A percentile compares a stretch with the other conserved stretches of the same genome.
phyloP scores from a whole-genome alignment of 179 eudicot species.

The Beta lomatogona region DNA sequence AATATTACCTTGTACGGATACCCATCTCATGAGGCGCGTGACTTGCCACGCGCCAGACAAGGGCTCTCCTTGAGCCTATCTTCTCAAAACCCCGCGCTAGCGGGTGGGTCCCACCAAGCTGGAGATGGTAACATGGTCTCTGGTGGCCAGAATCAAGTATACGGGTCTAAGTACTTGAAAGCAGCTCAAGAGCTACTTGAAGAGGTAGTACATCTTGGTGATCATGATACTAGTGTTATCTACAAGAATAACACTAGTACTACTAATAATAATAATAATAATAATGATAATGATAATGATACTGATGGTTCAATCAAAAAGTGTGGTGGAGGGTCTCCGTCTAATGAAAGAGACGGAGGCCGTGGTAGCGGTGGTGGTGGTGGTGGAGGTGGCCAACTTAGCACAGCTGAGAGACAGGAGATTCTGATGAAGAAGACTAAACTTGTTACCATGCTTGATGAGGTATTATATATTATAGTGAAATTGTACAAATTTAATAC shows the following conservation, averaged over 20 bases:
- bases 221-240: constrained; percentile 10
- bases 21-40: constrained; percentile 47
- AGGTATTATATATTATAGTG: constrained; percentile 36
- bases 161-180: constrained; percentile 68
- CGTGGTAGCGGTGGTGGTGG: constrained; percentile 15
- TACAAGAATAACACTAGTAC: no score
- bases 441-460: constrained; percentile 72
- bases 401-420: constrained; percentile 68
- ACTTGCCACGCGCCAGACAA: constrained; percentile 44
- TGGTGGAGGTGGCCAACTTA: constrained; percentile 39
- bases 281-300: not conserved
- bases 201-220: constrained; percentile 65
- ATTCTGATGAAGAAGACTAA: constrained; percentile 78
- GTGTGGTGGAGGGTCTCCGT: not conserved
- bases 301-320: constrained; percentile 29
- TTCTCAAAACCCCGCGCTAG: constrained; percentile 38
- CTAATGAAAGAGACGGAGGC: constrained; percentile 9
- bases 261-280: not conserved
- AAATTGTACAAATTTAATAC: not conserved
- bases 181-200: constrained; percentile 73
- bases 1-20: constrained; percentile 39
- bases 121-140: constrained; percentile 27
- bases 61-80: constrained; percentile 61
- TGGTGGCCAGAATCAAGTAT: constrained; percentile 27
- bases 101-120: not conserved